Evolutionary conservation across 257 asterid species (phyloP).

Genomic region (Schizonepeta tenuifolia): DNA sequence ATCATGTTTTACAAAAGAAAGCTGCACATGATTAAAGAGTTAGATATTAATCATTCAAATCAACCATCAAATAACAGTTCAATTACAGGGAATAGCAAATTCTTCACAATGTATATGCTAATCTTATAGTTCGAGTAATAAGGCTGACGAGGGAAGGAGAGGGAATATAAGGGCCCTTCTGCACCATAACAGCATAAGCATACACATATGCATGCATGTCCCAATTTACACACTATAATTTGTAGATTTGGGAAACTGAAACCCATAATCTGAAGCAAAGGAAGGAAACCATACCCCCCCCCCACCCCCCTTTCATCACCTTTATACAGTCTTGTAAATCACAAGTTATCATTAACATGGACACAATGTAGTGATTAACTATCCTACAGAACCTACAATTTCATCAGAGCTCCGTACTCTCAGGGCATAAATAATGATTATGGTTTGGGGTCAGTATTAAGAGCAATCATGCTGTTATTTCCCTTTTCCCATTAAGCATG

Average conservation of each 20-base stretch:
- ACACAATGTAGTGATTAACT: slow-evolving; percentile 5
- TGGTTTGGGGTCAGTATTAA: neutral
- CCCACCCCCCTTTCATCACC: neutral
- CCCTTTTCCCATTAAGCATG: neutral
- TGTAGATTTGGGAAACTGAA: neutral
- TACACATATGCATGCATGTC: neutral
- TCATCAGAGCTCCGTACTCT: neutral
- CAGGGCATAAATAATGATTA: slow-evolving; percentile 10
- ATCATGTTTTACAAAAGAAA: slow-evolving; percentile 77
- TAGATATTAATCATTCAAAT: slow-evolving; percentile 23
- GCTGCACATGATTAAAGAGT: slow-evolving; percentile 51
- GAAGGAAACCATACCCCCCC: neutral
- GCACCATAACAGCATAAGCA: neutral
- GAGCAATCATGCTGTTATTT: slow-evolving; percentile 9
- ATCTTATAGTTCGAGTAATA: slow-evolving; percentile 12
- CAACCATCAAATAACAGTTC: slow-evolving; percentile 11
- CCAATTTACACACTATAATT: neutral
- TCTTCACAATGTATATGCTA: slow-evolving; percentile 21
- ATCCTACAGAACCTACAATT: slow-evolving; percentile 9
- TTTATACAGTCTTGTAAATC: neutral
- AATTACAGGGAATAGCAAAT: slow-evolving; percentile 14
- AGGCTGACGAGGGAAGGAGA: neutral
- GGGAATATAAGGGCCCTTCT: neutral
- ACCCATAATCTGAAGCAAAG: neutral
- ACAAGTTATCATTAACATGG: slow-evolving; percentile 11